A percentile compares a stretch with the other conserved stretches of the same genome.
These are phyloP conservation scores for Lumnitzera littorea DNA, from an alignment of 345 rosid species.

Conservation along the genomic window DNA sequence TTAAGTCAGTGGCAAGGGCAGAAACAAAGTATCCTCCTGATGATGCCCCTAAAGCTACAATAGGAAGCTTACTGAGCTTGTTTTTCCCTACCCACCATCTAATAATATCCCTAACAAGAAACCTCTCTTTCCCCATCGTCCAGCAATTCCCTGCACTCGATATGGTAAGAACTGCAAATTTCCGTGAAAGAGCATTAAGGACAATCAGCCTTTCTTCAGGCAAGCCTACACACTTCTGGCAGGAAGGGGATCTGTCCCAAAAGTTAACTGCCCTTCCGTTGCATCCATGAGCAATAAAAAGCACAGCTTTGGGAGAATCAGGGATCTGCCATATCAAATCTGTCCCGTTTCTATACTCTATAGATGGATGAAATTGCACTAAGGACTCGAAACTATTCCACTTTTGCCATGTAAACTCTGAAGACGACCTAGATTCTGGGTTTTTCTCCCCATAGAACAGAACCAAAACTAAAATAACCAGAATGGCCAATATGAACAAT, in stretches of 20 bases:
- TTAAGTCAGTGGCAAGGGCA: slow-evolving; percentile 46
- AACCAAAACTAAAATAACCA: slow-evolving; percentile 23
- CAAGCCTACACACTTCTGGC: slow-evolving; percentile 59
- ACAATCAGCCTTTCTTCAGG: slow-evolving; percentile 76
- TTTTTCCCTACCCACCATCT: slow-evolving; percentile 50
- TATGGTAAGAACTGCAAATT: slow-evolving; percentile 56
- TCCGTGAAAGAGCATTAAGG: slow-evolving; percentile 52
- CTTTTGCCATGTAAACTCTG: slow-evolving; percentile 19
- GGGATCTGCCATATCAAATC: slow-evolving; percentile 80
- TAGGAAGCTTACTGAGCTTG: slow-evolving; percentile 60
- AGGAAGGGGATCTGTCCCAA: slow-evolving; percentile 71
- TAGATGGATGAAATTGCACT: slow-evolving; percentile 35
- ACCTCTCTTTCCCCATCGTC: slow-evolving; percentile 52
- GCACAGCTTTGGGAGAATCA: slow-evolving; percentile 63
- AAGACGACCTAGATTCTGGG: slow-evolving; percentile 18
- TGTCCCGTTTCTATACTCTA: slow-evolving; percentile 60
- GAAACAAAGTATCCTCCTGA: slow-evolving; percentile 92
- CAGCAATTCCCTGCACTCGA: slow-evolving; percentile 75
- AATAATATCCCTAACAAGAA: slow-evolving; percentile 42
- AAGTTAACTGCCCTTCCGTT: slow-evolving; percentile 68
- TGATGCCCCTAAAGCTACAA: slow-evolving; percentile 88
- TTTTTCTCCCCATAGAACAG: slow-evolving; percentile 17
- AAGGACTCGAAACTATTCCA: slow-evolving; percentile 26
- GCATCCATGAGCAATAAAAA: slow-evolving; percentile 90
- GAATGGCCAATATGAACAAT: slow-evolving; percentile 19